Base-by-base conservation (phyloP, 2,329 filamentous ascomycete species). In the Alternaria burnsii region DNA sequence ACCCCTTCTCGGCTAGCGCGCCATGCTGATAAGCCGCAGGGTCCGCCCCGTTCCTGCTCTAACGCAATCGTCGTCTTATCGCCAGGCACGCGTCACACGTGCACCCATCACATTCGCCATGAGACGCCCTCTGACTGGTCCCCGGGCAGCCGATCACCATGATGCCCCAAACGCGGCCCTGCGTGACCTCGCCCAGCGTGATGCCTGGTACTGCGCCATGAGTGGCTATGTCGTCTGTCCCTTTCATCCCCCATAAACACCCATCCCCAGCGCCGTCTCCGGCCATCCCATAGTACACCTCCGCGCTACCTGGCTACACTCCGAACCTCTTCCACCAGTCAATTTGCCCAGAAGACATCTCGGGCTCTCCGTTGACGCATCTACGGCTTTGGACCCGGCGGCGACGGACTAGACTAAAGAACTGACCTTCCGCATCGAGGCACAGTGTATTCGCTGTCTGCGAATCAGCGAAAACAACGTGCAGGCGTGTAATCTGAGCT, bases 121-220 rank as follows among this genome's bases (percentile, higher is more conserved):
- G 54, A 58, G 34, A 53, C 53, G 58, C 48, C 47, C 48, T 61
- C 47, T 58, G 58, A 61, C 54, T 61, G 58, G 58, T 41, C 24
- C 48, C 36, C 28, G 40, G 26, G 42, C 48, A 58, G 36, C 34
- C 58, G 63, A 76, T 77, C 68, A 61, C 66, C 68, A 74, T 75
- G 63, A 73, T 70, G 71, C 69, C 66, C 73, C 68, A 71, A 66
- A 73, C 70, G 60, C 62, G 52, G 61, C 58, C 55, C 59, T 65
- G 69, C 71, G 65, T 76, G 76, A 76, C 70, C 66, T 55, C 24
- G 48, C 30, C 36, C 55, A 57, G 60, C 67, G 66, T 63, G 64
- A 62, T 66, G 67, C 53, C 73, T 59, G 61, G 55, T 44, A 54
- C 74, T 71, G 73, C 73, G 73, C 68, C 71, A 51, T 75, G 68